Evolutionary conservation across 257 asterid genomes (phyloP).

Genomic region (Paulownia fortunei): DNA sequence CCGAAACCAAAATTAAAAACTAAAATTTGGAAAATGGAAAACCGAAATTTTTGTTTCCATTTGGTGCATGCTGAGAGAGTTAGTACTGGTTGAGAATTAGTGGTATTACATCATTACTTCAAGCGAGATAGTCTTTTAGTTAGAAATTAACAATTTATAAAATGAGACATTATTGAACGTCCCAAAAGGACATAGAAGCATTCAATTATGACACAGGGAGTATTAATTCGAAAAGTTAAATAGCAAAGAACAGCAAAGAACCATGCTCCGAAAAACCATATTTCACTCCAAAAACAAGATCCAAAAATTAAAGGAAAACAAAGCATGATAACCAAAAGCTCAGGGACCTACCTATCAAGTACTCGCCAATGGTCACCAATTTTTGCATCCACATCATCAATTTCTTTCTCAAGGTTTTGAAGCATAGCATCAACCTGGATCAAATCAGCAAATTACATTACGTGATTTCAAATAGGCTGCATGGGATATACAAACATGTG

Average conservation of each 20-base stretch:
- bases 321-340: slow-evolving; percentile 12
- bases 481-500: neutral
- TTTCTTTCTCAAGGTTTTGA: slow-evolving; percentile 90
- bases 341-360: slow-evolving; percentile 71
- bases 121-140: neutral
- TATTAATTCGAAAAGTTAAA: neutral
- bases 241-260: neutral
- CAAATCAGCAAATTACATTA: slow-evolving; percentile 33
- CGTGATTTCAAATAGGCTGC: slow-evolving; percentile 16
- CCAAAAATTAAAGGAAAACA: neutral
- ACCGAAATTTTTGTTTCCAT: too few relatives aligned
- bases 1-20: too few relatives aligned
- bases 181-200: neutral
- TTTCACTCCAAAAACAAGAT: neutral
- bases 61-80: too few relatives aligned
- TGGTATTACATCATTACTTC: neutral
- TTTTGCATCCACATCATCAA: slow-evolving; percentile 89
- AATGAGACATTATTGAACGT: neutral
- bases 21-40: too few relatives aligned
- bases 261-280: neutral
- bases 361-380: slow-evolving; percentile 91
- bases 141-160: neutral
- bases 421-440: slow-evolving; percentile 90
- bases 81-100: neutral
- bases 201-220: neutral